These are phyloP conservation scores for Trapa incisa DNA, from an alignment of 345 rosid species.

Conservation along the genomic window DNA sequence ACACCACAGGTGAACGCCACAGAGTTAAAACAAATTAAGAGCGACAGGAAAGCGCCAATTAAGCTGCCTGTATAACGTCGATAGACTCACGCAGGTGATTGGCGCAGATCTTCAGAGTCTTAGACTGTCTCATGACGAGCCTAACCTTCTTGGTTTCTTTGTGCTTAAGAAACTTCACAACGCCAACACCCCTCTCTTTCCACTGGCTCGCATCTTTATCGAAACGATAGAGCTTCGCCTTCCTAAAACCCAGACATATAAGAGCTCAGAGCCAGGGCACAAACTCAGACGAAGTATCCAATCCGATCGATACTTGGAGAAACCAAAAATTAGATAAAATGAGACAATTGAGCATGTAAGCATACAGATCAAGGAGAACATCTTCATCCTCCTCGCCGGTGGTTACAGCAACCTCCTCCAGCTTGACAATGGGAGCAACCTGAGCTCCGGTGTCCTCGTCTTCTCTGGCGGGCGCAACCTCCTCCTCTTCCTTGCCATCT, in stretches of 20 bases:
- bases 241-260: conserved; percentile 25
- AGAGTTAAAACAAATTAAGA: not conserved
- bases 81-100: conserved; percentile 58
- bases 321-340: not conserved
- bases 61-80: not conserved
- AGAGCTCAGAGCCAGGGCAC: conserved; percentile 2
- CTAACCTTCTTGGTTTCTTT: conserved; percentile 67
- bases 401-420: conserved; percentile 70
- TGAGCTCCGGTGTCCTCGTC: conserved; percentile 97
- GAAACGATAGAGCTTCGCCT: conserved; percentile 75
- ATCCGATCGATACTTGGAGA: not conserved
- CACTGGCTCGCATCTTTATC: conserved; percentile 78
- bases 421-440: conserved; percentile 70
- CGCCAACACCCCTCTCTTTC: conserved; percentile 95
- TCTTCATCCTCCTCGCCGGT: conserved; percentile 93
- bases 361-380: conserved; percentile 65
- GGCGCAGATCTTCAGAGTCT: conserved; percentile 97
- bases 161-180: conserved; percentile 80
- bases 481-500: conserved; percentile 56
- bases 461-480: conserved; percentile 51
- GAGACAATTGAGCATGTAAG: not conserved
- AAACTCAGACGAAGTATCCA: not conserved
- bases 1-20: not conserved
- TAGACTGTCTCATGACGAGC: conserved; percentile 84
- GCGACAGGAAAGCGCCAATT: not conserved